Conservation (phyloP, 1,284 basidiomycete species). For the Leccinum huronense region DNA sequence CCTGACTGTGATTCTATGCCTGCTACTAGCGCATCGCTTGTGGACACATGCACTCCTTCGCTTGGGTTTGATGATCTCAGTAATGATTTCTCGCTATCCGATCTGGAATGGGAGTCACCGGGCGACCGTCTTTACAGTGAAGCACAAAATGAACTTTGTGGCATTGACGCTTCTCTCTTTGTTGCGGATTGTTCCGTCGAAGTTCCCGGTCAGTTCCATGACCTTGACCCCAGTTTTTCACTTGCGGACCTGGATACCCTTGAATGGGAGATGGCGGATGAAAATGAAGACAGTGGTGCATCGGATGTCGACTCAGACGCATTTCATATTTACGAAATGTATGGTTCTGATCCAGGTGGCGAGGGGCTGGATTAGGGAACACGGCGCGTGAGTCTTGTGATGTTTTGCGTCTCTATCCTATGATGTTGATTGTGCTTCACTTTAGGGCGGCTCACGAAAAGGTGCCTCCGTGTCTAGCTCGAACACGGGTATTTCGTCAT, state of each 20-base stretch:
- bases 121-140: neutral
- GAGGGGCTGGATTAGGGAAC: conserved; percentile 1
- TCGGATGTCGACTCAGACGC: neutral
- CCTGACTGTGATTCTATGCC: neutral
- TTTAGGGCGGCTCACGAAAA: neutral
- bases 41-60: neutral
- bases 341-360: conserved; percentile 1
- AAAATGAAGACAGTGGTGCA: neutral
- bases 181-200: neutral
- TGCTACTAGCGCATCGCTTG: neutral
- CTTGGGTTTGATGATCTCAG: neutral
- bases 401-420: neutral
- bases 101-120: neutral
- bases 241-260: neutral
- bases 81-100: neutral
- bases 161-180: neutral
- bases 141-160: neutral
- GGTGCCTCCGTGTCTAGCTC: neutral
- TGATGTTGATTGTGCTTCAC: neutral
- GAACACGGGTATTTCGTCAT: neutral
- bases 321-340: neutral
- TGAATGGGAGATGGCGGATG: neutral
- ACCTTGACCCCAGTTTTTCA: neutral
- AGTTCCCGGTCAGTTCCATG: neutral
- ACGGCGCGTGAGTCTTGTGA: neutral